Conservation (phyloP, 1,139 yeast genomes). For the Lodderomyces elongisporus region DNA sequence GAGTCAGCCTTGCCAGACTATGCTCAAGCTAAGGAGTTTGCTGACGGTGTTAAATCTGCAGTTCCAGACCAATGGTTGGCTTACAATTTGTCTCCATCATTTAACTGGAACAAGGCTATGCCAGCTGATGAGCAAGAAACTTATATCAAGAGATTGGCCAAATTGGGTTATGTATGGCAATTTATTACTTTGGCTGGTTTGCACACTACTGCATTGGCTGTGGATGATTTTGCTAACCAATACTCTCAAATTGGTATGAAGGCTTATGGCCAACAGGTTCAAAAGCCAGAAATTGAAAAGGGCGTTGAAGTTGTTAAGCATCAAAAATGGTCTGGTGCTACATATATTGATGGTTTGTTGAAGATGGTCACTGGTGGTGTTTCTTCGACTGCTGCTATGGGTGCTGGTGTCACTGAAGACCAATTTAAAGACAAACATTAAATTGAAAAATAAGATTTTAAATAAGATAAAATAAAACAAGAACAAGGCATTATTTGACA, state of each 20-base stretch:
- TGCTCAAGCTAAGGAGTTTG: slow-evolving; percentile 90
- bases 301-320: slow-evolving; percentile 96
- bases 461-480: no score
- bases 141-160: slow-evolving; percentile 79
- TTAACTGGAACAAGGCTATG: slow-evolving; percentile 98
- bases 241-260: slow-evolving; percentile 86
- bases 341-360: slow-evolving; percentile 86
- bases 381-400: slow-evolving; percentile 96
- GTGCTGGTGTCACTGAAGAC: slow-evolving; percentile 96
- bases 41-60: slow-evolving; percentile 78
- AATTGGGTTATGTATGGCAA: slow-evolving; percentile 96
- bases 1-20: slow-evolving; percentile 95
- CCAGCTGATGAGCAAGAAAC: slow-evolving; percentile 81
- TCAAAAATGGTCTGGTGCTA: slow-evolving; percentile 99
- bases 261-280: slow-evolving; percentile 87
- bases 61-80: slow-evolving; percentile 94
- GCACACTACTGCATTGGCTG: slow-evolving; percentile 92
- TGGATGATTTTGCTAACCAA: slow-evolving; percentile 76
- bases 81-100: slow-evolving; percentile 92
- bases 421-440: slow-evolving; percentile 57
- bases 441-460: slow-evolving; percentile 1
- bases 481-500: no score
- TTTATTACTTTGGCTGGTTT: slow-evolving; percentile 96
- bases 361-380: slow-evolving; percentile 94
- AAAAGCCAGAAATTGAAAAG: slow-evolving; percentile 79